Evolutionary conservation across 805 yeast species (phyloP).

Genomic region (Kluyveromyces dobzhanskii): DNA sequence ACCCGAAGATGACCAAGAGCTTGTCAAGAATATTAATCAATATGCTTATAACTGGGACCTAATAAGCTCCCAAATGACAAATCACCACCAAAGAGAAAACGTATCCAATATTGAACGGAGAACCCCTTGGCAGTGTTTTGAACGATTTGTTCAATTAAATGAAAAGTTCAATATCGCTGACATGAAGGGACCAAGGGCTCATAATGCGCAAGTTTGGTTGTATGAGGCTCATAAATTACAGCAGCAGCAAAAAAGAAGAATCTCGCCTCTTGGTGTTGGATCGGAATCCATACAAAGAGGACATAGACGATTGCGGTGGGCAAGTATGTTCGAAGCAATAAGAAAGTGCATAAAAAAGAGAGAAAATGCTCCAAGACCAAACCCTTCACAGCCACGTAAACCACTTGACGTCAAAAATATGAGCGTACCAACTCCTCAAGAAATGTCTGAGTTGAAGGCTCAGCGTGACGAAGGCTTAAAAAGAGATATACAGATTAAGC

Average conservation of each 20-base stretch:
- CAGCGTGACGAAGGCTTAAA: slow-evolving; percentile 83
- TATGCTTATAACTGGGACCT: slow-evolving; percentile 91
- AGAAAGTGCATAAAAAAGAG: slow-evolving; percentile 84
- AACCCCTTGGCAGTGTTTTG: slow-evolving; percentile 99
- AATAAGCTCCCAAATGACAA: slow-evolving; percentile 71
- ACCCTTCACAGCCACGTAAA: slow-evolving; percentile 36
- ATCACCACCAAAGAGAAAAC: slow-evolving; percentile 59
- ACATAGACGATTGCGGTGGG: slow-evolving; percentile 86
- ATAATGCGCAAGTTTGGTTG: slow-evolving; percentile 81
- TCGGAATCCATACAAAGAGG: slow-evolving; percentile 90
- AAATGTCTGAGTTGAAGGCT: slow-evolving; percentile 69
- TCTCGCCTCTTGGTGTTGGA: slow-evolving; percentile 90
- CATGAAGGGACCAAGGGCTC: slow-evolving; percentile 79
- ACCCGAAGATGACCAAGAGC: slow-evolving; percentile 81
- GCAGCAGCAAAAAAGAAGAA: slow-evolving; percentile 77
- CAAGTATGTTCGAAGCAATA: slow-evolving; percentile 93
- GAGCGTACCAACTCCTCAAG: slow-evolving; percentile 73
- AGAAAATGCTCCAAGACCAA: slow-evolving; percentile 64
- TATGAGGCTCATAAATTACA: slow-evolving; percentile 88
- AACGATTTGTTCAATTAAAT: slow-evolving; percentile 85
- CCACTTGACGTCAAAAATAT: slow-evolving; percentile 34
- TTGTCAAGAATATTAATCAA: slow-evolving; percentile 75
- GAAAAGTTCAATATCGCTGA: slow-evolving; percentile 82
- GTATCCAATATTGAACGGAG: slow-evolving; percentile 86
- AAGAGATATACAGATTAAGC: slow-evolving; percentile 39